A percentile compares a stretch with the other conserved stretches of the same genome.
These are phyloP conservation scores for Monilinia laxa DNA, from an alignment of 2,329 filamentous ascomycete species.

Conservation along the genomic window DNA sequence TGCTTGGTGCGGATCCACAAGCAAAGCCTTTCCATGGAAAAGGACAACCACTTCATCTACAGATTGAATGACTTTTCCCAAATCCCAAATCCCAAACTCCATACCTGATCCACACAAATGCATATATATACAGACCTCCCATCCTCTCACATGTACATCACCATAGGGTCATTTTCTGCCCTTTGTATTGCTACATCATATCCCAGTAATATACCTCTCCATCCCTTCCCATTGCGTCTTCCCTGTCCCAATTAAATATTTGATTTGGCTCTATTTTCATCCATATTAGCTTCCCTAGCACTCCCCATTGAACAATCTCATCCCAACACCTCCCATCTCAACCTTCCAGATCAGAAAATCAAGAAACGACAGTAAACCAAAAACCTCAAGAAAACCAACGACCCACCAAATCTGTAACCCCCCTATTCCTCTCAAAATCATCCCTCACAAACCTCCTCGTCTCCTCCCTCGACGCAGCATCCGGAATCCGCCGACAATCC, in stretches of 20 bases:
- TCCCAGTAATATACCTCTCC: constrained; percentile 55
- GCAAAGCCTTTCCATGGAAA: not conserved
- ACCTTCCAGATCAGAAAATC: not conserved
- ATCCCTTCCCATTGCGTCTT: constrained; percentile 66
- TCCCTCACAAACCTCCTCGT: constrained; percentile 56
- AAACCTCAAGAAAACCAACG: not conserved
- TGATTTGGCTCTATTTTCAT: constrained; percentile 53
- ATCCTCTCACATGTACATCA: constrained; percentile 3
- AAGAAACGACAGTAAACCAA: not conserved
- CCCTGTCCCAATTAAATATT: constrained; percentile 62
- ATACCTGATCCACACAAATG: not conserved
- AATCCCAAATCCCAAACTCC: constrained; percentile 12
- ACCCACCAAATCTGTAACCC: constrained; percentile 57
- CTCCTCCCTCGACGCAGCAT: constrained; percentile 54
- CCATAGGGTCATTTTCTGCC: not conserved
- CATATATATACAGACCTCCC: constrained; percentile 8
- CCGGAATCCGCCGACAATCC: constrained; percentile 52
- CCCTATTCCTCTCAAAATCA: constrained; percentile 60
- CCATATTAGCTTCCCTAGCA: constrained; percentile 7
- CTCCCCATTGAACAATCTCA: not conserved
- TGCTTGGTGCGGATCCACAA: not conserved
- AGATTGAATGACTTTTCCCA: not conserved
- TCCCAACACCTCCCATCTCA: not conserved
- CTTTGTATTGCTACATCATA: constrained; percentile 39
- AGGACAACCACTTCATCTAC: not conserved